These are phyloP conservation scores for Chrysosporium keratinophilum DNA, from an alignment of 2,329 filamentous ascomycete genomes.

Conservation along the genomic window DNA sequence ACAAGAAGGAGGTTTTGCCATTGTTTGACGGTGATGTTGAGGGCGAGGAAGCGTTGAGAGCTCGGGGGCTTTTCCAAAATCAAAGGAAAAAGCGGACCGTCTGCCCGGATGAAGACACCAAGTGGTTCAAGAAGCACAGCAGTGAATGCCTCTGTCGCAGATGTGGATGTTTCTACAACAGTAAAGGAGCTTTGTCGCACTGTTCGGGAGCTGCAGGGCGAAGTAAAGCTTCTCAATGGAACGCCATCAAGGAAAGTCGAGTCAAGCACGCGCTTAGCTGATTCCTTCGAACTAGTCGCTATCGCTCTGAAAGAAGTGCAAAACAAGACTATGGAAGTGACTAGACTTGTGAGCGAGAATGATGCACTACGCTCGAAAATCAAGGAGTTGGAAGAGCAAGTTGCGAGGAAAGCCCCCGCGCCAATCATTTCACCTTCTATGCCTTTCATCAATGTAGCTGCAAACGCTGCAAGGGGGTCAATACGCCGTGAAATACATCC, in stretches of 20 bases:
- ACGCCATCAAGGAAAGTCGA: not conserved
- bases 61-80: not conserved
- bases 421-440: not conserved
- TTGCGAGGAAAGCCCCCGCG: not conserved
- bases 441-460: not conserved
- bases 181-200: slow-evolving; percentile 7
- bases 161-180: slow-evolving; percentile 2
- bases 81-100: not conserved
- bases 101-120: not conserved
- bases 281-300: slow-evolving; percentile 11
- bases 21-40: slow-evolving; percentile 1
- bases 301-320: slow-evolving; percentile 14
- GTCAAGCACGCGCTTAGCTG: not conserved
- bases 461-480: not conserved
- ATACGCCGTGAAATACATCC: not conserved
- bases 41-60: not conserved
- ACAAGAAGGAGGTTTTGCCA: slow-evolving; percentile 1
- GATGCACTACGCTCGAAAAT: slow-evolving; percentile 1
- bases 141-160: not conserved
- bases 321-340: slow-evolving; percentile 4
- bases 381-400: not conserved
- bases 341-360: slow-evolving; percentile 10
- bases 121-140: not conserved
- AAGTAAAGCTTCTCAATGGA: slow-evolving; percentile 3
- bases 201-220: slow-evolving; percentile 6